phyloP scores from a whole-genome alignment of 2,329 filamentous ascomycete genomes.

The Chrysoporthe puriensis region DNA sequence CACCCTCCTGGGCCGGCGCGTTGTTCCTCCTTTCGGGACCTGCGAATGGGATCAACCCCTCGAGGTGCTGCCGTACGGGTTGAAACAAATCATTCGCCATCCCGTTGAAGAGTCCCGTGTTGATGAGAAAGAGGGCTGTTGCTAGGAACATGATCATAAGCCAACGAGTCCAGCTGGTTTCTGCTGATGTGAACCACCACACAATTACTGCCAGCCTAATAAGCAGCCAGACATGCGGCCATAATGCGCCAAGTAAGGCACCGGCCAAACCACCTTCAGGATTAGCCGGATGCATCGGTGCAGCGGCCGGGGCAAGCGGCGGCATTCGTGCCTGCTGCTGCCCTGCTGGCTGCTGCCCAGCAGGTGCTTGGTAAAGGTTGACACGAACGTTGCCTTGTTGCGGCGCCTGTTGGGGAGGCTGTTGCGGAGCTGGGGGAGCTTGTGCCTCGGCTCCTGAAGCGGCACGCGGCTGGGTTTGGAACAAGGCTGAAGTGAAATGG shows the following conservation, averaged over 20 bases:
- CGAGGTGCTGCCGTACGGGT: slow-evolving; percentile 61
- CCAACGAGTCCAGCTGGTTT: slow-evolving; percentile 63
- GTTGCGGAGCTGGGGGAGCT: slow-evolving; percentile 27
- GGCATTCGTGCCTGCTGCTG: slow-evolving; percentile 21
- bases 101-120: slow-evolving; percentile 62
- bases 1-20: slow-evolving; percentile 33
- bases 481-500: slow-evolving; percentile 32
- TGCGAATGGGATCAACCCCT: slow-evolving; percentile 61
- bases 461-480: slow-evolving; percentile 33
- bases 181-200: slow-evolving; percentile 66
- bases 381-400: slow-evolving; percentile 25
- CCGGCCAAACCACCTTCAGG: slow-evolving; percentile 37
- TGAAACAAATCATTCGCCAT: slow-evolving; percentile 58
- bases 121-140: slow-evolving; percentile 59
- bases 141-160: slow-evolving; percentile 58
- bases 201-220: slow-evolving; percentile 62
- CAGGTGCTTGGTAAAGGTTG: slow-evolving; percentile 13
- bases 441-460: slow-evolving; percentile 16
- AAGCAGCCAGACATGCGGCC: slow-evolving; percentile 66
- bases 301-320: slow-evolving; percentile 16
- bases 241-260: slow-evolving; percentile 49
- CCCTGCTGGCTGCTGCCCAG: slow-evolving; percentile 15
- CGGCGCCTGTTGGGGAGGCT: slow-evolving; percentile 16
- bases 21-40: slow-evolving; percentile 34
- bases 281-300: slow-evolving; percentile 43